A percentile compares a stretch with the other conserved stretches of the same genome.
phyloP scores from a whole-genome alignment of 257 asterid genomes.

The Solanum arcanum region DNA sequence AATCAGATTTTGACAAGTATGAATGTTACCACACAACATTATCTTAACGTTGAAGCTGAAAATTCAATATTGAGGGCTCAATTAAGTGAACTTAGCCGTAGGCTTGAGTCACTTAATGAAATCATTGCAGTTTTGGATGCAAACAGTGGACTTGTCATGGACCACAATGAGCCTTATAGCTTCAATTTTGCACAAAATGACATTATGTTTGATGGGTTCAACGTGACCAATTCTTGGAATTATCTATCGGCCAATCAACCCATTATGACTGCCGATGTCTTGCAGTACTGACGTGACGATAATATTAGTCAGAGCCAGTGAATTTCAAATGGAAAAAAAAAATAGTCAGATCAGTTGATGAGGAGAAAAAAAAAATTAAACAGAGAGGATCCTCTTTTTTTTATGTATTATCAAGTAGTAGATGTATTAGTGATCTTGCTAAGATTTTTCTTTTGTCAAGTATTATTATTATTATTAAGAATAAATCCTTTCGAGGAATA shows the following conservation, averaged over 20 bases:
- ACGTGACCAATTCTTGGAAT: constrained; percentile 40
- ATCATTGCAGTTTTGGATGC: constrained; percentile 28
- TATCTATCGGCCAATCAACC: constrained; percentile 39
- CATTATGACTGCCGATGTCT: constrained; percentile 33
- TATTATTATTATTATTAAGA: background rate
- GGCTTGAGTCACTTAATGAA: constrained; percentile 63
- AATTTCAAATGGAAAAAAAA: background rate
- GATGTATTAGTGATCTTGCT: background rate
- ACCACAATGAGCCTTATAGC: background rate
- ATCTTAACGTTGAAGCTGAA: constrained; percentile 51
- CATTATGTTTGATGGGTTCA: constrained; percentile 14
- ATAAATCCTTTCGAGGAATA: constrained; percentile 9
- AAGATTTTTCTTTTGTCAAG: background rate
- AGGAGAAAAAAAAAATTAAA: background rate
- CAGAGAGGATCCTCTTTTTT: background rate
- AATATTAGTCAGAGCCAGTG: background rate
- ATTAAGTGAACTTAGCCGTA: constrained; percentile 56
- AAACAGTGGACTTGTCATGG: background rate
- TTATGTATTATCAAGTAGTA: background rate
- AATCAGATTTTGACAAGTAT: constrained; percentile 39
- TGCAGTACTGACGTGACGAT: constrained; percentile 11
- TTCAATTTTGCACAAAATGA: background rate
- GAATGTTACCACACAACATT: constrained; percentile 40
- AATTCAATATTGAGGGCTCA: constrained; percentile 75
- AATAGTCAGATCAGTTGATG: background rate